Conservation (phyloP, 2,329 filamentous ascomycete genomes). For the Cucurbitaria berberidis region DNA sequence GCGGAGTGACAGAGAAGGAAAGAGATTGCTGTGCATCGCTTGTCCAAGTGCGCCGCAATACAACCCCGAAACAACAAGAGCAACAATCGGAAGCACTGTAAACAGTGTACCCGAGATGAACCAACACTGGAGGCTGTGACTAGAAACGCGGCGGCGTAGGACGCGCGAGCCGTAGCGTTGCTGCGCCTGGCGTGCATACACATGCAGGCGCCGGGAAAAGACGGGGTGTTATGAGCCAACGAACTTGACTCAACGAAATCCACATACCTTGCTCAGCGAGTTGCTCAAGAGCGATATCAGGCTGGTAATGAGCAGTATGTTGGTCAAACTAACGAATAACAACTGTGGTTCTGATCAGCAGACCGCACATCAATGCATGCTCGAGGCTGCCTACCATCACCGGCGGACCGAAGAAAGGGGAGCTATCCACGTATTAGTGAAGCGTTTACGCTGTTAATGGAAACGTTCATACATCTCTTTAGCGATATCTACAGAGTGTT, state of each 20-base stretch:
- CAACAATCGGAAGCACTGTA: not conserved
- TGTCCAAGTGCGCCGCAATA: not conserved
- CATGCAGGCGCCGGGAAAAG: slow-evolving; percentile 16
- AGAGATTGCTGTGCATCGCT: not conserved
- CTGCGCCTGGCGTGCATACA: slow-evolving; percentile 24
- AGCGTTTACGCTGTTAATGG: not conserved
- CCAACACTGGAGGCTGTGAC: slow-evolving; percentile 14
- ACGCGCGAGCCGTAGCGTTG: slow-evolving; percentile 16
- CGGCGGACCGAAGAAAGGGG: slow-evolving; percentile 58
- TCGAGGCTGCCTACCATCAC: slow-evolving; percentile 53
- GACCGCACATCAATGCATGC: slow-evolving; percentile 16
- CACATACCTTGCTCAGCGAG: slow-evolving; percentile 66
- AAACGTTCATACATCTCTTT: slow-evolving; percentile 49
- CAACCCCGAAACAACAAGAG: not conserved
- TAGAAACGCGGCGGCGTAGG: slow-evolving; percentile 29
- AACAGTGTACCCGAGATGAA: not conserved
- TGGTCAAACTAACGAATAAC: slow-evolving; percentile 77
- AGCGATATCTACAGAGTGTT: slow-evolving; percentile 50
- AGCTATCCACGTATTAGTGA: slow-evolving; percentile 45
- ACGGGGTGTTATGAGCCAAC: slow-evolving; percentile 24
- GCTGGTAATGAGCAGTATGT: slow-evolving; percentile 79
- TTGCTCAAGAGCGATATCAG: slow-evolving; percentile 80
- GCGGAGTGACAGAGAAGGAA: not conserved
- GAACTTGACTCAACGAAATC: slow-evolving; percentile 8
- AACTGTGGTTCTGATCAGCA: slow-evolving; percentile 54